phyloP scores from a whole-genome alignment of 2,329 filamentous ascomycete genomes.

The Cryphonectria nitschkei region DNA sequence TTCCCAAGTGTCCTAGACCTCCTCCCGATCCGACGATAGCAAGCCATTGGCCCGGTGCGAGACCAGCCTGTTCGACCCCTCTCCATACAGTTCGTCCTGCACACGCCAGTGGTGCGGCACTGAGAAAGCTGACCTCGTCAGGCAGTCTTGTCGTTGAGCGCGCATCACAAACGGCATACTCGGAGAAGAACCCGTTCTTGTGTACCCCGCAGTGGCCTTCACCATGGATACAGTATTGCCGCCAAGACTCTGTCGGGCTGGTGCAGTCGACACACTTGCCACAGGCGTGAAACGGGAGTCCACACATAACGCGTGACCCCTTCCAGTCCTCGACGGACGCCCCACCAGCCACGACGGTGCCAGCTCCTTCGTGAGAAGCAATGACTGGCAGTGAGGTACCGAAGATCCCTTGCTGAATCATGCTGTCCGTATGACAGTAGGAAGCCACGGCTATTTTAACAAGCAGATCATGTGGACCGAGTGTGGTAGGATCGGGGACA shows the following conservation, averaged over 20 bases:
- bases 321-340: slow-evolving; percentile 46
- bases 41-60: slow-evolving; percentile 41
- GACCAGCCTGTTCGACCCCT: slow-evolving; percentile 46
- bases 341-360: slow-evolving; percentile 56
- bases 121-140: slow-evolving; percentile 50
- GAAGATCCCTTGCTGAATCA: slow-evolving; percentile 57
- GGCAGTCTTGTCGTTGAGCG: slow-evolving; percentile 51
- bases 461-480: slow-evolving; percentile 58
- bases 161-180: slow-evolving; percentile 57
- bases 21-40: slow-evolving; percentile 54
- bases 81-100: slow-evolving; percentile 56
- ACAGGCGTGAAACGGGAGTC: slow-evolving; percentile 56
- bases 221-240: slow-evolving; percentile 55
- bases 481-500: slow-evolving; percentile 51
- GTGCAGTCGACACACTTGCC: slow-evolving; percentile 56
- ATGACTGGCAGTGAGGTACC: slow-evolving; percentile 52
- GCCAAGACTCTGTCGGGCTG: slow-evolving; percentile 47
- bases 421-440: slow-evolving; percentile 65
- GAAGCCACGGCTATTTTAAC: slow-evolving; percentile 63
- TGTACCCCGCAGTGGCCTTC: slow-evolving; percentile 29
- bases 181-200: slow-evolving; percentile 58
- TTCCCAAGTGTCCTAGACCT: slow-evolving; percentile 56
- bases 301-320: slow-evolving; percentile 61
- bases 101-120: slow-evolving; percentile 61
- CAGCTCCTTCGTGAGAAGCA: slow-evolving; percentile 61